Base-by-base conservation (phyloP, 2,329 filamentous ascomycete species). In the Raffaelea deltoideospora region DNA sequence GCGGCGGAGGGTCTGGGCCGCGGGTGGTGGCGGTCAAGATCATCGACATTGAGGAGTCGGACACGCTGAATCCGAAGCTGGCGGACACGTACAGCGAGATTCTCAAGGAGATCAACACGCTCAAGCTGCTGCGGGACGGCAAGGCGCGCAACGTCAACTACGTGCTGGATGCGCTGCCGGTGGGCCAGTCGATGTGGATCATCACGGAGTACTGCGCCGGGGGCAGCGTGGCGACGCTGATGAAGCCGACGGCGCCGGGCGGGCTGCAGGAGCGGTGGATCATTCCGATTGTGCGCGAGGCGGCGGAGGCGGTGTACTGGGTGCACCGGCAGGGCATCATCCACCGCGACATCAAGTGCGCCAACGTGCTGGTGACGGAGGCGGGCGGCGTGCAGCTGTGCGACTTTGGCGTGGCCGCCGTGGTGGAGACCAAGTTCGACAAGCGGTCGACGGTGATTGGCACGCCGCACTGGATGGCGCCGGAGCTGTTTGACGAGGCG, bases 391-490 rank as follows among this genome's bases (percentile, higher is more conserved):
- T 90, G 8, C 83, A 90, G 53, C 68, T 90, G 24, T 86, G 82
- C 51, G 83, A 90, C 52, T 90, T 90, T 53, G 83, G 84, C 44
- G 81, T 90, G 33, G 80, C 83, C 22, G 81, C 79, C 31, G 72
- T 84, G 33, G 71, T 87, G 39, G 80, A 87, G 51, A 78, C 68
- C 30, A 78, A 81, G 45, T 68, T 76, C 37, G 76, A 81, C 48
- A 90, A 90, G 57, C 66, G 82, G 37, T 78, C 78, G 4, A 88
- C 83, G 1, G 78, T 88, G 34, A 80, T 88, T 38, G 83, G 83
- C 18, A 90, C 84, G 0, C 78, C 79, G 3, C 76, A 87, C 54
- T 90, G 82, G 79, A 87, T 90, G 82, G 80, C 84, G 0, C 81
- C 79, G 0, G 84, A 90, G 48, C 64, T 88, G 11, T 77, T 81